phyloP scores from a whole-genome alignment of 2,329 filamentous ascomycete species.

The Colletotrichum sp. region DNA sequence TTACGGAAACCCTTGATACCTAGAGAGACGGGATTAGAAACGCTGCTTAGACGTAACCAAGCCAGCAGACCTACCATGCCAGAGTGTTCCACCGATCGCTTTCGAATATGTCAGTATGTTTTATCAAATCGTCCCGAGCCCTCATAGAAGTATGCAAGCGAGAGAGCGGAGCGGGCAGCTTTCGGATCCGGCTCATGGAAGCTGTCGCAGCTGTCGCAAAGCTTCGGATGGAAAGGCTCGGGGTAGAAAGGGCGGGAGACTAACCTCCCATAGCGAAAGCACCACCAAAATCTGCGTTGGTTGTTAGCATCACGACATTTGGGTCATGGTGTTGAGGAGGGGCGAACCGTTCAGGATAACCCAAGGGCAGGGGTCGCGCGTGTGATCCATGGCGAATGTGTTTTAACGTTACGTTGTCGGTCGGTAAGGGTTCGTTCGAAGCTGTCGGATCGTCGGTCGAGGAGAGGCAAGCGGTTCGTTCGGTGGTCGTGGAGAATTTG shows the following conservation, averaged over 20 bases:
- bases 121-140: background rate
- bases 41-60: accelerated
- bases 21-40: background rate
- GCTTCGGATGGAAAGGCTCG: background rate
- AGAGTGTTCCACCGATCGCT: slow-evolving; percentile 81
- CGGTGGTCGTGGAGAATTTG: background rate
- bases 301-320: background rate
- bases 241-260: accelerated
- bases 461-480: background rate
- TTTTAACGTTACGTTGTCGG: background rate
- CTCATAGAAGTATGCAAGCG: background rate
- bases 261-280: slow-evolving; percentile 88
- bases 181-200: background rate
- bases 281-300: slow-evolving; percentile 76
- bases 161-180: background rate
- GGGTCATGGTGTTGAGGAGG: background rate
- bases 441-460: background rate
- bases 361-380: slow-evolving; percentile 95
- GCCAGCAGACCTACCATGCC: slow-evolving; percentile 70
- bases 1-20: slow-evolving; percentile 89
- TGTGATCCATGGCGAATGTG: slow-evolving; percentile 78
- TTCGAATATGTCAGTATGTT: background rate
- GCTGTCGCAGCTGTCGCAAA: background rate
- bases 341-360: slow-evolving; percentile 71
- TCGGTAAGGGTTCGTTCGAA: background rate